Evolutionary conservation across 1,139 yeast genomes (phyloP).

Genomic region (Eremothecium coryli): DNA sequence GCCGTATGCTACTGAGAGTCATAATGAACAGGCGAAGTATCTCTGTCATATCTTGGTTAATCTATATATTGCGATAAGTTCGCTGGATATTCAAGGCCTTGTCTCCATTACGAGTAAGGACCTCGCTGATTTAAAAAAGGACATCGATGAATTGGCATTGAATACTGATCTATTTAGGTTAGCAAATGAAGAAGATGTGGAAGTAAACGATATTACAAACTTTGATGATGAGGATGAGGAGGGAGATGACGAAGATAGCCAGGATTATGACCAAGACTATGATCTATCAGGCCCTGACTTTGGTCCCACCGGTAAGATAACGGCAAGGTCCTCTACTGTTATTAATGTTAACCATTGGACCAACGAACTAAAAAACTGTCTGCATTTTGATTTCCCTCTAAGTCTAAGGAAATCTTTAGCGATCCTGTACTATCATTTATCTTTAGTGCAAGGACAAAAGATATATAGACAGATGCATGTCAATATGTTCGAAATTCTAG

Average conservation of each 20-base stretch:
- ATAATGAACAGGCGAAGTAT: constrained; percentile 62
- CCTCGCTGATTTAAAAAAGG: constrained; percentile 36
- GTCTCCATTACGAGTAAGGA: constrained; percentile 61
- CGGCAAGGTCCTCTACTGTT: constrained; percentile 63
- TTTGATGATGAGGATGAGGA: constrained; percentile 39
- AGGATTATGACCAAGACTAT: constrained; percentile 35
- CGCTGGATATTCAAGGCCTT: constrained; percentile 68
- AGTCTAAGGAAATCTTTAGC: constrained; percentile 53
- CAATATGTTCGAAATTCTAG: constrained; percentile 52
- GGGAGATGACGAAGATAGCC: constrained; percentile 32
- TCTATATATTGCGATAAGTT: constrained; percentile 66
- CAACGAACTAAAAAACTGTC: constrained; percentile 71
- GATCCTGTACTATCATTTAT: constrained; percentile 61
- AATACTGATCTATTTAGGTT: constrained; percentile 41
- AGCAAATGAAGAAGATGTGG: constrained; percentile 26
- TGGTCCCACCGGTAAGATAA: constrained; percentile 46
- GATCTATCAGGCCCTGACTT: constrained; percentile 40
- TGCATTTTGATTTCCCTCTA: constrained; percentile 76
- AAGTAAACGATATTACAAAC: constrained; percentile 34
- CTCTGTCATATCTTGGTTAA: constrained; percentile 72
- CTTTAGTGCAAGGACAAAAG: constrained; percentile 68
- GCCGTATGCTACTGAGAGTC: constrained; percentile 70
- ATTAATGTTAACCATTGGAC: constrained; percentile 82
- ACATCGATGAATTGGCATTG: constrained; percentile 43
- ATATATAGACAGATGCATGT: constrained; percentile 54